Percentiles rank a stretch among this genome's conserved stretches.
Conservation (phyloP, 345 rosid genomes). For the Gynandropsis gynandra region DNA sequence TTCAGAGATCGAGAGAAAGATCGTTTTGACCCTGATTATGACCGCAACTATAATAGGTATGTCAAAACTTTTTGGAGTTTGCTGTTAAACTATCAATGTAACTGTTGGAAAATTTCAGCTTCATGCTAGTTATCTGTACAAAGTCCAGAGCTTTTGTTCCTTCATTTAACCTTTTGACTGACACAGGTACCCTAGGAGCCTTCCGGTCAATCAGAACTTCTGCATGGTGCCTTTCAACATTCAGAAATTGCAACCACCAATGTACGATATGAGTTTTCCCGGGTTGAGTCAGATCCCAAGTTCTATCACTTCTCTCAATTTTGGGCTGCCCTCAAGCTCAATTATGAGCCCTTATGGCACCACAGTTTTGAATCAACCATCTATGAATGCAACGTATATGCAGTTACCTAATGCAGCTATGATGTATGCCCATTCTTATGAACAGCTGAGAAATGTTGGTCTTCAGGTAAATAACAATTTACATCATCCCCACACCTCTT, state of each 20-base stretch:
- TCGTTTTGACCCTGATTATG: slow-evolving; percentile 91
- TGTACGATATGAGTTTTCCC: slow-evolving; percentile 50
- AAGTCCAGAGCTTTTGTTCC: too few relatives aligned
- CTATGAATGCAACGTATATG: slow-evolving; percentile 51
- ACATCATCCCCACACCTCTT: background rate
- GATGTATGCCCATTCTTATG: slow-evolving; percentile 86
- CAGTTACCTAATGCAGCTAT: slow-evolving; percentile 86
- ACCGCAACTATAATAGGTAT: slow-evolving; percentile 80
- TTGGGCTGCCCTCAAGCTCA: slow-evolving; percentile 46
- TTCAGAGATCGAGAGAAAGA: slow-evolving; percentile 90
- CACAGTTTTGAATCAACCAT: slow-evolving; percentile 36
- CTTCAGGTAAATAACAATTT: slow-evolving; percentile 55
- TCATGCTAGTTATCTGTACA: too few relatives aligned
- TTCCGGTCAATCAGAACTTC: slow-evolving; percentile 56
- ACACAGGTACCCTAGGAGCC: slow-evolving; percentile 71
- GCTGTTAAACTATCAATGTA: background rate
- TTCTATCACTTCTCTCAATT: slow-evolving; percentile 42
- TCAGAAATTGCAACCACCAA: slow-evolving; percentile 67
- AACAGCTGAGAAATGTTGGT: slow-evolving; percentile 64
- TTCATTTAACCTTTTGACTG: slow-evolving; percentile 1
- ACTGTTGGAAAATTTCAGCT: too few relatives aligned
- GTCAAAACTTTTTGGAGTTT: background rate
- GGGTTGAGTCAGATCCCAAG: slow-evolving; percentile 54
- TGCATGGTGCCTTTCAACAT: slow-evolving; percentile 44
- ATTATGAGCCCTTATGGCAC: slow-evolving; percentile 52